A percentile compares a stretch with the other conserved stretches of the same genome.
Evolutionary conservation across 139 green algal species (phyloP).

Genomic region (Picochlorum sp.): DNA sequence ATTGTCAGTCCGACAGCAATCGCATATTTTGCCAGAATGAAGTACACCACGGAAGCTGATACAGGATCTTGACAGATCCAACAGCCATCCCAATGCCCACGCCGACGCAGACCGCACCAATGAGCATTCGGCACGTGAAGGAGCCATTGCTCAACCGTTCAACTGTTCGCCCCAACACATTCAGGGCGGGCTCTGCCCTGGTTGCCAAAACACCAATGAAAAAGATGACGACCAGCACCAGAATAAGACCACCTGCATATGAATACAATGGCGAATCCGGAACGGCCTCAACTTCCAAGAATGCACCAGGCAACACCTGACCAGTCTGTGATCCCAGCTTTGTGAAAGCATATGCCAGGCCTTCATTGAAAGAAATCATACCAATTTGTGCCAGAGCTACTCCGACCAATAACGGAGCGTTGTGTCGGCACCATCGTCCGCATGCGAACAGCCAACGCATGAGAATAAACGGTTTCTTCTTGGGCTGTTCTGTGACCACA

Average conservation of each 20-base stretch:
- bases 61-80: slow-evolving; percentile 44
- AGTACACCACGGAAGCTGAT: slow-evolving; percentile 34
- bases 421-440: background rate
- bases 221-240: slow-evolving; percentile 19
- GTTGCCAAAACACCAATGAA: slow-evolving; percentile 35
- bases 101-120: slow-evolving; percentile 33
- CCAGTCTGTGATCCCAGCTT: slow-evolving; percentile 30
- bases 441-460: background rate
- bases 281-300: slow-evolving; percentile 6
- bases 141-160: slow-evolving; percentile 23
- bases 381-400: slow-evolving; percentile 29
- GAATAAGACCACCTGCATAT: slow-evolving; percentile 27
- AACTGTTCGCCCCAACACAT: slow-evolving; percentile 42
- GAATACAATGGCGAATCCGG: slow-evolving; percentile 15
- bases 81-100: slow-evolving; percentile 29
- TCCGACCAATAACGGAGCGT: slow-evolving; percentile 14
- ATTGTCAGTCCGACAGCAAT: slow-evolving; percentile 25
- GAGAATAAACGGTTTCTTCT: slow-evolving; percentile 1
- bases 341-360: slow-evolving; percentile 38
- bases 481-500: background rate
- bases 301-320: slow-evolving; percentile 25
- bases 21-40: slow-evolving; percentile 40
- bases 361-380: slow-evolving; percentile 48
- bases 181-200: slow-evolving; percentile 36
- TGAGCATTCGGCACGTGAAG: slow-evolving; percentile 37